These are phyloP conservation scores for Sugiyamaella neomexicana DNA, from an alignment of 1,139 yeast genomes.

Conservation along the genomic window DNA sequence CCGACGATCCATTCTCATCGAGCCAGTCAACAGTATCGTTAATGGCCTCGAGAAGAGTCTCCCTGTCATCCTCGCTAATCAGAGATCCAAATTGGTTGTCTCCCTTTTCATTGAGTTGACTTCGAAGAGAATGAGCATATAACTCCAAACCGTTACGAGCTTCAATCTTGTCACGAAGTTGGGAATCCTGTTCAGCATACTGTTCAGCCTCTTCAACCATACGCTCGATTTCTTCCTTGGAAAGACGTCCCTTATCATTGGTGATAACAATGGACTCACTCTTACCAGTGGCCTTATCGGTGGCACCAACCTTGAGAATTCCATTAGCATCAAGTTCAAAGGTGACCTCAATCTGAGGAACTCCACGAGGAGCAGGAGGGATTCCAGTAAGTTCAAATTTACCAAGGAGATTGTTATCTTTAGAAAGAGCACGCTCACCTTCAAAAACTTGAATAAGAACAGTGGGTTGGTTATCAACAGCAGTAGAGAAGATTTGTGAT, in stretches of 20 bases:
- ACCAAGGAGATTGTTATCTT: conserved; percentile 93
- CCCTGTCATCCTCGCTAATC: conserved; percentile 89
- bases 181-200: conserved; percentile 84
- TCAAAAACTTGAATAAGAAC: conserved; percentile 94
- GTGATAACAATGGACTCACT: conserved; percentile 91
- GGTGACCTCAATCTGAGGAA: conserved; percentile 94
- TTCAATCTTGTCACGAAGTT: conserved; percentile 76
- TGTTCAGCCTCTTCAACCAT: conserved; percentile 95
- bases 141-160: conserved; percentile 87
- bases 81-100: conserved; percentile 69
- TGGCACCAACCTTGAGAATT: conserved; percentile 88
- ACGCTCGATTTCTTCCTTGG: conserved; percentile 87
- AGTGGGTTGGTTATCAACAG: conserved; percentile 96
- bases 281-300: conserved; percentile 97
- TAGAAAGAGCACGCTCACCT: conserved; percentile 96
- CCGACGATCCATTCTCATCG: conserved; percentile 83
- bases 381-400: conserved; percentile 94
- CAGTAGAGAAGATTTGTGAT: conserved; percentile 95
- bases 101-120: conserved; percentile 65
- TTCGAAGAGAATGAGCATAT: conserved; percentile 81
- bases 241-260: conserved; percentile 95
- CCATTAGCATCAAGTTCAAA: conserved; percentile 95
- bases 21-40: conserved; percentile 87
- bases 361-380: conserved; percentile 99
- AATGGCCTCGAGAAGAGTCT: conserved; percentile 82